These are phyloP conservation scores for Neofusicoccum kwambonambiense DNA, from an alignment of 2,329 filamentous ascomycete species.

Conservation along the genomic window DNA sequence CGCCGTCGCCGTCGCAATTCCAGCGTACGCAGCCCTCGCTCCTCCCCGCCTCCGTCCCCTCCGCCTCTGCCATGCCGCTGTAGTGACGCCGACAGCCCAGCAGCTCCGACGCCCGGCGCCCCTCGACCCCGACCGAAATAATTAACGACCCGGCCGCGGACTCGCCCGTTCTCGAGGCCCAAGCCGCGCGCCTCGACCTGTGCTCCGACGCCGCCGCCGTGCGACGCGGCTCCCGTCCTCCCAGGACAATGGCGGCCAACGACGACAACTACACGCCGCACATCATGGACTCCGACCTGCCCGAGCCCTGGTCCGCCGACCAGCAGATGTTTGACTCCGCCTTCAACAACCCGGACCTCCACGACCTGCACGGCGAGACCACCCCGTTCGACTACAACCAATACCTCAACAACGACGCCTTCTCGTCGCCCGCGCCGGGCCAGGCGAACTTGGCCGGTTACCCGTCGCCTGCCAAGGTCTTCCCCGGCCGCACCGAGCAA, in stretches of 20 bases:
- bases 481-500: conserved; percentile 1
- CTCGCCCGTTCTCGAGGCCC: conserved; percentile 8
- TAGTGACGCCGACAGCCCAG: background rate
- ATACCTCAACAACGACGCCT: conserved; percentile 14
- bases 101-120: background rate
- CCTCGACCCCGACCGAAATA: conserved; percentile 7
- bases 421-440: conserved; percentile 9
- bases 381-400: conserved; percentile 7
- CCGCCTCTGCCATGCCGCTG: conserved; percentile 7
- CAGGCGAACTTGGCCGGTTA: background rate
- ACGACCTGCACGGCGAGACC: background rate
- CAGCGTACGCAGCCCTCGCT: background rate
- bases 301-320: conserved; percentile 24
- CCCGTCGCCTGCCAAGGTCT: conserved; percentile 10
- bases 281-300: conserved; percentile 24
- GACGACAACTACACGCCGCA: conserved; percentile 20
- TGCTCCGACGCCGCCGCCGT: conserved; percentile 7
- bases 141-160: background rate
- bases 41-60: background rate
- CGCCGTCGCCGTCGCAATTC: background rate
- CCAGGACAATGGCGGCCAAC: background rate
- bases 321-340: conserved; percentile 26
- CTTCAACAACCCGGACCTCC: conserved; percentile 13
- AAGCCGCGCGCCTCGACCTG: conserved; percentile 5
- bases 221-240: conserved; percentile 4